Evolutionary conservation across 2,329 filamentous ascomycete species (phyloP).

Genomic region (Tolypocladium amazonense): DNA sequence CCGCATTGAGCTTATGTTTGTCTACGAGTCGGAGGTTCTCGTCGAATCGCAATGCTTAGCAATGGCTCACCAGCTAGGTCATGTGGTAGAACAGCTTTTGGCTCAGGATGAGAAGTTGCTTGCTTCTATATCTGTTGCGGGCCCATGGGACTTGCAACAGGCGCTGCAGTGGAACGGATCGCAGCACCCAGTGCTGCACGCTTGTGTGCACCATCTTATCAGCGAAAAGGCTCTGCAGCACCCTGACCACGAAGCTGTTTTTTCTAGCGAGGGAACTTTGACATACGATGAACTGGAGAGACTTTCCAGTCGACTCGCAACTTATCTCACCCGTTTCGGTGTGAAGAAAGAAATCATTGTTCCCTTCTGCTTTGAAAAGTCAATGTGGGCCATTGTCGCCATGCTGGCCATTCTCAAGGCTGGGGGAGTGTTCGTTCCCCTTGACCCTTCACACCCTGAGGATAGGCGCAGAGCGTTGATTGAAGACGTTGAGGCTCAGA

Average conservation of each 20-base stretch:
- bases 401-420: conserved; percentile 6
- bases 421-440: conserved; percentile 5
- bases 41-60: conserved; percentile 1
- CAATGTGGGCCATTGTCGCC: conserved; percentile 3
- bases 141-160: neutral
- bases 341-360: neutral
- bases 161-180: neutral
- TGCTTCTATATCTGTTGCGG: neutral
- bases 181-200: neutral
- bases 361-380: conserved; percentile 8
- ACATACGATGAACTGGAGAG: conserved; percentile 28
- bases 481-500: neutral
- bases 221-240: conserved; percentile 19
- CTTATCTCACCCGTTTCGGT: conserved; percentile 14
- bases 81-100: conserved; percentile 1
- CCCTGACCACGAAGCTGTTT: conserved; percentile 23
- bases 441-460: conserved; percentile 2
- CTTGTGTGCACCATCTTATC: conserved; percentile 30
- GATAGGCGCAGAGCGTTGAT: neutral
- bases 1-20: neutral
- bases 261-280: conserved; percentile 31
- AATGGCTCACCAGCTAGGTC: conserved; percentile 1
- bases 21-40: conserved; percentile 2
- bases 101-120: neutral
- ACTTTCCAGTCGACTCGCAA: conserved; percentile 26